Evolutionary conservation across 2,329 filamentous ascomycete genomes (phyloP), one percentile per base, ranked within the genome.

Genomic region (Arthrinium phaeospermum): DNA sequence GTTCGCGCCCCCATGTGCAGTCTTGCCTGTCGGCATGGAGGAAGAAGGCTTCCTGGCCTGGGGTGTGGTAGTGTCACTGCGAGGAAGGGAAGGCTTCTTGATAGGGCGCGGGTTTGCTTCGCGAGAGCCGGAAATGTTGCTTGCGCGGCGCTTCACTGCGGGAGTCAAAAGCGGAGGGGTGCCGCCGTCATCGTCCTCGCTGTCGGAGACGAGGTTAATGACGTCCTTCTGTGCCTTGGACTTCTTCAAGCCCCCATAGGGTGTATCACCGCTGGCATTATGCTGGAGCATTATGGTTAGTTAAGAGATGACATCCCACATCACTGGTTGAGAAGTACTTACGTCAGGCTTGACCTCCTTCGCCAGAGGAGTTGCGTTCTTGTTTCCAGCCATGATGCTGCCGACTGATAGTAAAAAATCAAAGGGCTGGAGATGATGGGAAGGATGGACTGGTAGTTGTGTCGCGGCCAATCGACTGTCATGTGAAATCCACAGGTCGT

Each of bases 171-270:
- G 30, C 16, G 30, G 7, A 46, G 67, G 67, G 14, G n/a, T 27
- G 41, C 16, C 14, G 14, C 46, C 67, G 13, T 68, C 44, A 8
- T 68, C 67, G 13, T 68, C 44, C 14, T 68, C 67, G 44, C 41
- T 68, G 67, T 68, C 67, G 41, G 41, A 47, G 22, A 68, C 3
- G 13, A 68, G 67, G 27, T 47, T 12, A 16, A 68, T 68, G 67
- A 68, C 44, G 14, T 37, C 16, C 7, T 19, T n/a, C 10, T 41
- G n/a, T 51, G 14, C 24, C 49, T 51, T 51, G 19, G n/a, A 10
- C 46, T 47, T 19, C 46, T n/a, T 49, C 49, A 24, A 51, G 49
- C 49, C 49, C 13, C n/a, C 5, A 12, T 34, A 64, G 10, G 57
- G 30, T 1, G 30, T 34, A 16, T 34, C 16, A 12, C 12, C 1